Evolutionary conservation across 1,139 yeast species (phyloP).

Genomic region (Candida pseudoviswanathii): DNA sequence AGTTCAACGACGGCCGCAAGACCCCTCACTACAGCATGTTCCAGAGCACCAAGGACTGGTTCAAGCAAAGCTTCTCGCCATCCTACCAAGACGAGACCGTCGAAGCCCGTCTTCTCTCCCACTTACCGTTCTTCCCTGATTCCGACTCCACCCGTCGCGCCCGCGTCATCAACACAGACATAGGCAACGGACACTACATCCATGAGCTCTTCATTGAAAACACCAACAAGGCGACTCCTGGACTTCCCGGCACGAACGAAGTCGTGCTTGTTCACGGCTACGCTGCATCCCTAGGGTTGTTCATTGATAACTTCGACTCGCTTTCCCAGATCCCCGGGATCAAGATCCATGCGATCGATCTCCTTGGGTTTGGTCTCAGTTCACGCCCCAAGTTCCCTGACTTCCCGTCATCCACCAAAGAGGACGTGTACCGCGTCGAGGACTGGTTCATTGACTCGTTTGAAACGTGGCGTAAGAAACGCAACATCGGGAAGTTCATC

Average conservation of each 20-base stretch:
- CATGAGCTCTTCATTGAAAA: constrained; percentile 58
- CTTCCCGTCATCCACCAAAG: constrained; percentile 30
- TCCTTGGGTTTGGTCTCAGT: constrained; percentile 48
- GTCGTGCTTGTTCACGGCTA: constrained; percentile 50
- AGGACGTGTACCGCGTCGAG: constrained; percentile 53
- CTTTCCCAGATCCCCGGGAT: constrained; percentile 45
- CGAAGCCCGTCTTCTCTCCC: constrained; percentile 40
- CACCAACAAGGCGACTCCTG: constrained; percentile 19
- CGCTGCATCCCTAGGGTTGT: constrained; percentile 50
- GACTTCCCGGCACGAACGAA: constrained; percentile 21
- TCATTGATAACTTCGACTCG: constrained; percentile 42
- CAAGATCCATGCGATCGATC: constrained; percentile 47
- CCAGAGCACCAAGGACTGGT: constrained; percentile 42
- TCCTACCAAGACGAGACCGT: constrained; percentile 30
- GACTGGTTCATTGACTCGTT: constrained; percentile 76
- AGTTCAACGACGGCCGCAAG: constrained; percentile 20
- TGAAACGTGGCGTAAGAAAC: constrained; percentile 77
- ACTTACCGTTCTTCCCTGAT: constrained; percentile 61
- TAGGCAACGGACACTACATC: constrained; percentile 50
- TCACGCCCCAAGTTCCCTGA: constrained; percentile 45
- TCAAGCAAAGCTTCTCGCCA: constrained; percentile 29
- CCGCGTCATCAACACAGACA: constrained; percentile 48
- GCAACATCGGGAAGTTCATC: constrained; percentile 61
- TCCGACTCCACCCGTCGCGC: constrained; percentile 54
- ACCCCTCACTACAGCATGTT: constrained; percentile 29